phyloP scores from a whole-genome alignment of 371 early-diverging fungal genomes.

The Mortierella sp. region DNA sequence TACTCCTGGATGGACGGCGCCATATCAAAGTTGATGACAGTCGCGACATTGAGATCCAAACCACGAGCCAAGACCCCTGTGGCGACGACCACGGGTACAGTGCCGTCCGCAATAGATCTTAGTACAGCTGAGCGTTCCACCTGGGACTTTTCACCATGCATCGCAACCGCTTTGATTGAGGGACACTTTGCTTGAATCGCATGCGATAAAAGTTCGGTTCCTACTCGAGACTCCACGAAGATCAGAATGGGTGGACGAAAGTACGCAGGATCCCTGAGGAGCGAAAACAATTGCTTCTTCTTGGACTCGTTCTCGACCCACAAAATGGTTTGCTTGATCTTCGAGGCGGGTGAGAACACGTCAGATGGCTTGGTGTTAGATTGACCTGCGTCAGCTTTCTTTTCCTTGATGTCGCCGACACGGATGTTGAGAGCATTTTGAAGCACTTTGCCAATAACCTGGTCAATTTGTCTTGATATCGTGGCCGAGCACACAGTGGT shows the following conservation, averaged over 20 bases:
- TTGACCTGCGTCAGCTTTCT: background rate
- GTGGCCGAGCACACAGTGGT: conserved; percentile 65
- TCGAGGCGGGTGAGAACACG: conserved; percentile 47
- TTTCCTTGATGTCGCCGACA: conserved; percentile 25
- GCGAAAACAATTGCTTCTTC: conserved; percentile 65
- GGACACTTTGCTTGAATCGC: conserved; percentile 59
- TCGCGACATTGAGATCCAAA: conserved; percentile 60
- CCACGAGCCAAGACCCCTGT: conserved; percentile 69
- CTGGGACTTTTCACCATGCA: conserved; percentile 65
- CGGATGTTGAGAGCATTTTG: conserved; percentile 44
- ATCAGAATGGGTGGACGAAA: conserved; percentile 64
- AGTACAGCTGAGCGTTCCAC: conserved; percentile 57
- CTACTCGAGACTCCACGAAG: conserved; percentile 69
- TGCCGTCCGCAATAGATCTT: conserved; percentile 54
- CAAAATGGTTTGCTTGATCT: conserved; percentile 68
- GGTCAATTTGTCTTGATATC: conserved; percentile 43
- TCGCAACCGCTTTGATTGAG: conserved; percentile 54
- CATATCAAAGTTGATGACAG: conserved; percentile 74
- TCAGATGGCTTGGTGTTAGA: conserved; percentile 2
- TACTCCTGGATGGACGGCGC: conserved; percentile 66
- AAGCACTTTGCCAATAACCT: conserved; percentile 24
- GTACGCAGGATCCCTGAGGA: conserved; percentile 66
- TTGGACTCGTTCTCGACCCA: conserved; percentile 75
- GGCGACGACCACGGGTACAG: conserved; percentile 59
- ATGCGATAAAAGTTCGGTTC: conserved; percentile 62